phyloP scores from a whole-genome alignment of 176 grass and related monocot genomes.

The Neostapfia colusana region DNA sequence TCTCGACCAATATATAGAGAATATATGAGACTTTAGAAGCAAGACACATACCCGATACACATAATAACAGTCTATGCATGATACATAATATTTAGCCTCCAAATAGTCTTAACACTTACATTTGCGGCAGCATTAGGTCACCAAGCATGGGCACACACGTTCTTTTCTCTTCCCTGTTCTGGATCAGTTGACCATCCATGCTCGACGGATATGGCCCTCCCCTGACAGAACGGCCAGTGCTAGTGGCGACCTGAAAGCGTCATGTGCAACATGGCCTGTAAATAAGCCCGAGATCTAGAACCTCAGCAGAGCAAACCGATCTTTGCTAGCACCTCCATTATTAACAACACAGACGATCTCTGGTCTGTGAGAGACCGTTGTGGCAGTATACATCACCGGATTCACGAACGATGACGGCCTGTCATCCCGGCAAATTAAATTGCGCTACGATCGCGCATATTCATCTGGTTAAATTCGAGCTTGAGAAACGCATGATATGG shows the following conservation, averaged over 20 bases:
- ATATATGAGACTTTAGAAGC: no score
- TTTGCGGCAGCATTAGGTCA: constrained; percentile 35
- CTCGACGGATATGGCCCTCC: constrained; percentile 14
- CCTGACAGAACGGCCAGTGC: constrained; percentile 26
- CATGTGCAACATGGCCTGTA: not conserved
- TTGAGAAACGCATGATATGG: no score
- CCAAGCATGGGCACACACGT: constrained; percentile 26
- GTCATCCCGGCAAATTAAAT: not conserved
- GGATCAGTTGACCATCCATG: constrained; percentile 29
- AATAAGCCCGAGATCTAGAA: not conserved
- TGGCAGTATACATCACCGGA: no score
- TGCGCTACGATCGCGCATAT: not conserved
- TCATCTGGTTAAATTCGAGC: not conserved
- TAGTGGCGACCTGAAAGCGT: constrained; percentile 1
- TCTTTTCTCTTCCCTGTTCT: not conserved
- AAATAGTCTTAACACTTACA: not conserved
- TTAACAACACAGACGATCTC: not conserved
- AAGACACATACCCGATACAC: no score
- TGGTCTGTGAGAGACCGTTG: not conserved
- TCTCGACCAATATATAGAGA: no score
- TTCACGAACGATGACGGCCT: not conserved
- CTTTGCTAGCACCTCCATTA: not conserved
- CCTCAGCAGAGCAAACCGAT: not conserved
- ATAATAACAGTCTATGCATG: no score
- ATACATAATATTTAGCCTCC: no score